Base-by-base conservation (phyloP, 2,329 filamentous ascomycete species). In the Botryosphaeria dothidea region DNA sequence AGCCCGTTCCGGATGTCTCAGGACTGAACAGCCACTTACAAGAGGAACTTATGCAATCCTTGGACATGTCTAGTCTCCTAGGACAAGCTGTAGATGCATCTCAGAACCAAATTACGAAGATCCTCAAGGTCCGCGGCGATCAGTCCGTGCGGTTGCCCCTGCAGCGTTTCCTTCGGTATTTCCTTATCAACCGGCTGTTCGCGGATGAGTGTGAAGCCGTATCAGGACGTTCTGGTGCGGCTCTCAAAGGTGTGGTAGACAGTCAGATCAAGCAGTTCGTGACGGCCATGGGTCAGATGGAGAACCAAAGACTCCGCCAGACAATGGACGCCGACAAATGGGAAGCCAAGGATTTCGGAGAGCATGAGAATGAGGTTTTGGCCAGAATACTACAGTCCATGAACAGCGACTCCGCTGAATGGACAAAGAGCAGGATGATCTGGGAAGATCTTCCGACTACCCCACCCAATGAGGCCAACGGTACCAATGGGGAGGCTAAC, bases 141-240 rank as follows among this genome's bases (percentile, higher is more conserved):
- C 90, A 93, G 73, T 90, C 88, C 51, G 85, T 87, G 2, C 85
- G 86, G 29, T 80, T 94, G 9, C 85, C 90, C 1, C 82, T 92
- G 1, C 81, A 86, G 52, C 84, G 86, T 69, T 96, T 96, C 75
- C 79, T 95, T 48, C 86, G 92, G 41, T 95, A 95, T 75, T 93
- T 94, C 71, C 92, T 87, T 1, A 83, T 96, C 36, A 95, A 94
- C 71, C 82, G 92, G 7, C 86, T 92, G 64, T 95, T 96, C 75
- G 90, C 91, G 52, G 92, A 93, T 67, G 92, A 96, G 74, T 95
- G 92, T 72, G 92, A 96, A 76, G 90, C 91, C 17, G 88, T 95
- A 21, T 94, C 91, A 23, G 92, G 92, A 0, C 86, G 91, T 65
- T 91, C 91, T 66, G 91, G 92, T 8, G 89, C 88, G 2, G 83